Conservation (phyloP, 805 yeast genomes). For the Candida khao-thaluensis region DNA sequence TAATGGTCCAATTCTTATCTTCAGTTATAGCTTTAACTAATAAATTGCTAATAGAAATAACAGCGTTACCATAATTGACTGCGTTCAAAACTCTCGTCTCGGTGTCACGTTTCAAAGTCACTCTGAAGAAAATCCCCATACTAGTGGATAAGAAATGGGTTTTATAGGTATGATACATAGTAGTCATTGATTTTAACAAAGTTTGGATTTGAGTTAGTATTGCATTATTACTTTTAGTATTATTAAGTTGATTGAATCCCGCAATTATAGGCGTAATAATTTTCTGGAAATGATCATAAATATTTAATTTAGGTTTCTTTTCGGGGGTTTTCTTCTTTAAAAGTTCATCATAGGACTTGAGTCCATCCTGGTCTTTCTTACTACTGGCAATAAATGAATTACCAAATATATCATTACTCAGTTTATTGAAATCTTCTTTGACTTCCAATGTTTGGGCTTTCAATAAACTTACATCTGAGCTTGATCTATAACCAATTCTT, state of each 20-base stretch:
- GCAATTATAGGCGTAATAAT: constrained; percentile 7
- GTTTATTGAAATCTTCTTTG: constrained; percentile 19
- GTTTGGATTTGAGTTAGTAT: constrained; percentile 14
- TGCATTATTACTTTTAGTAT: constrained; percentile 5
- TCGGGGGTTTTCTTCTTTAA: constrained; percentile 3
- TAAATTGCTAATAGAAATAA: constrained; percentile 58
- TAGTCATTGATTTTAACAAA: constrained; percentile 4
- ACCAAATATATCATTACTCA: constrained; percentile 31
- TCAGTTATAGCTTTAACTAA: constrained; percentile 62
- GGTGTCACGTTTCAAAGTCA: constrained; percentile 50
- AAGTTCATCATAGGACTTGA: constrained; percentile 13
- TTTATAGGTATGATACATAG: constrained; percentile 17
- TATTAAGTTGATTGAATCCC: constrained; percentile 7
- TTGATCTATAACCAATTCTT: constrained; percentile 35
- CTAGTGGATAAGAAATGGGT: constrained; percentile 29
- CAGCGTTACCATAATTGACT: constrained; percentile 57
- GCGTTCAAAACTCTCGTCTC: constrained; percentile 62
- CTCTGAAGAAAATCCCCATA: constrained; percentile 36
- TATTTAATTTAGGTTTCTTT: not conserved
- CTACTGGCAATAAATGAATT: constrained; percentile 25
- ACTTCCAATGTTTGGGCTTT: constrained; percentile 18
- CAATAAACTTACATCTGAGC: constrained; percentile 30
- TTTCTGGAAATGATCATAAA: not conserved
- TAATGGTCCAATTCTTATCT: constrained; percentile 56
- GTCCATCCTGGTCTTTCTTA: not conserved